Evolutionary conservation across 1,284 basidiomycete species (phyloP).

Genomic region (Crocinoboletus sp.): DNA sequence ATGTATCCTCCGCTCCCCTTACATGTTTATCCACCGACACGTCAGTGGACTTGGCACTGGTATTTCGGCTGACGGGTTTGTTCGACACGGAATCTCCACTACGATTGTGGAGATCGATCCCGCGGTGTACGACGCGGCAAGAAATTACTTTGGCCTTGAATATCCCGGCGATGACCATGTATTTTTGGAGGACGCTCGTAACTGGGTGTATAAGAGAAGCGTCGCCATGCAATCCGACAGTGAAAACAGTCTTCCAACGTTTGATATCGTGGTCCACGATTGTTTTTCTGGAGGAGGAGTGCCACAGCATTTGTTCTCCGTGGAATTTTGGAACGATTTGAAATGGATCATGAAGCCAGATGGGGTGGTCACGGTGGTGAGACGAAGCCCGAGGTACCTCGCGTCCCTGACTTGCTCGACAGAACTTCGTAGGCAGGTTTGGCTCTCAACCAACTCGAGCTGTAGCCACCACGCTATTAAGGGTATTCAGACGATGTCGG

Average conservation of each 20-base stretch:
- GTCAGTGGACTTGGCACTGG: slow-evolving; percentile 84
- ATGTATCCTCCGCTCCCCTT: background rate
- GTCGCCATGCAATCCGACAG: slow-evolving; percentile 29
- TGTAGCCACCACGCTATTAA: slow-evolving; percentile 64
- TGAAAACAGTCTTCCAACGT: slow-evolving; percentile 36
- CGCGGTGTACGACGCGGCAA: slow-evolving; percentile 80
- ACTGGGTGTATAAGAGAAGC: slow-evolving; percentile 50
- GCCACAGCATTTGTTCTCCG: slow-evolving; percentile 76
- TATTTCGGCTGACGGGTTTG: slow-evolving; percentile 70
- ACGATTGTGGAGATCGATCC: slow-evolving; percentile 87
- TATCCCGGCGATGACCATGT: slow-evolving; percentile 52
- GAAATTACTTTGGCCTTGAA: slow-evolving; percentile 72
- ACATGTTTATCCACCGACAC: slow-evolving; percentile 4
- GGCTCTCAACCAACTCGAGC: slow-evolving; percentile 59
- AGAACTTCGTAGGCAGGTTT: slow-evolving; percentile 74
- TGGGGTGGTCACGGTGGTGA: slow-evolving; percentile 76
- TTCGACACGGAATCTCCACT: slow-evolving; percentile 60
- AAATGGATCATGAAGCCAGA: slow-evolving; percentile 61
- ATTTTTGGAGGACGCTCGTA: slow-evolving; percentile 72
- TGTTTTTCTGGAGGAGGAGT: slow-evolving; percentile 89
- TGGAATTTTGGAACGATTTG: slow-evolving; percentile 76
- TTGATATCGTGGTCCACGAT: slow-evolving; percentile 84
- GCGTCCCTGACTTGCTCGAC: slow-evolving; percentile 19
- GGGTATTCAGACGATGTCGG: slow-evolving; percentile 69
- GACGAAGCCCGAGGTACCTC: slow-evolving; percentile 25